phyloP scores from a whole-genome alignment of 768 basidiomycete species.

The Tricholoma terreum region DNA sequence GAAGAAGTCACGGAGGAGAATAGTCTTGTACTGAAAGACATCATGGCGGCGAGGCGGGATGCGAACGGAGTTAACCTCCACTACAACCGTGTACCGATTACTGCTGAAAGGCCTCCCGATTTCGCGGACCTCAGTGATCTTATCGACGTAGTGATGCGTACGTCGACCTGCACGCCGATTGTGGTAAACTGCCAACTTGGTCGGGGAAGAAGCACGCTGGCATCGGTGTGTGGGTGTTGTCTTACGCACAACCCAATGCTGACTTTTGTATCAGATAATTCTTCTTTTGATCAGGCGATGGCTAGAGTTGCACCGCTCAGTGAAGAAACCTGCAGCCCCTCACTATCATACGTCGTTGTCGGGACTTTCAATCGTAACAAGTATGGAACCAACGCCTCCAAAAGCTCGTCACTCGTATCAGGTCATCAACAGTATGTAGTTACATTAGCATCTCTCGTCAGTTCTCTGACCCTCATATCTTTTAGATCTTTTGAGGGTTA shows the following conservation, averaged over 20 bases:
- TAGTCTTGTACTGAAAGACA: conserved; percentile 81
- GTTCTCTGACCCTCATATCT: conserved; percentile 4
- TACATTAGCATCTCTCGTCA: background rate
- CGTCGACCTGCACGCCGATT: conserved; percentile 70
- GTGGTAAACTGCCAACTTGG: conserved; percentile 97
- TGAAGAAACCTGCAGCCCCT: conserved; percentile 37
- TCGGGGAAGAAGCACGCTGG: conserved; percentile 84
- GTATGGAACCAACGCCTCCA: conserved; percentile 30
- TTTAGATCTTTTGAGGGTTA: conserved; percentile 77
- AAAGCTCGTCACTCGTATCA: conserved; percentile 66
- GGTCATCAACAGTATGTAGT: conserved; percentile 78
- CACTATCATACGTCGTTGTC: conserved; percentile 39
- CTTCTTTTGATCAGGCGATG: conserved; percentile 83
- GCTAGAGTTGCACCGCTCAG: conserved; percentile 49
- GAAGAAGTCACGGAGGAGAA: conserved; percentile 75
- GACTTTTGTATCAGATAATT: conserved; percentile 50
- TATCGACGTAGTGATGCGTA: conserved; percentile 73
- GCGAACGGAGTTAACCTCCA: conserved; percentile 58
- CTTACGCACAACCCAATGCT: background rate
- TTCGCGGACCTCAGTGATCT: conserved; percentile 72
- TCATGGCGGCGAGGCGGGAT: conserved; percentile 65
- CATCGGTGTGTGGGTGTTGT: conserved; percentile 52
- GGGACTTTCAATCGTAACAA: conserved; percentile 29
- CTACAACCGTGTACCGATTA: conserved; percentile 89
- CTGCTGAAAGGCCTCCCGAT: conserved; percentile 81